phyloP scores from a whole-genome alignment of 169 alveolate genomes.

The Cryptosporidium sp. region DNA sequence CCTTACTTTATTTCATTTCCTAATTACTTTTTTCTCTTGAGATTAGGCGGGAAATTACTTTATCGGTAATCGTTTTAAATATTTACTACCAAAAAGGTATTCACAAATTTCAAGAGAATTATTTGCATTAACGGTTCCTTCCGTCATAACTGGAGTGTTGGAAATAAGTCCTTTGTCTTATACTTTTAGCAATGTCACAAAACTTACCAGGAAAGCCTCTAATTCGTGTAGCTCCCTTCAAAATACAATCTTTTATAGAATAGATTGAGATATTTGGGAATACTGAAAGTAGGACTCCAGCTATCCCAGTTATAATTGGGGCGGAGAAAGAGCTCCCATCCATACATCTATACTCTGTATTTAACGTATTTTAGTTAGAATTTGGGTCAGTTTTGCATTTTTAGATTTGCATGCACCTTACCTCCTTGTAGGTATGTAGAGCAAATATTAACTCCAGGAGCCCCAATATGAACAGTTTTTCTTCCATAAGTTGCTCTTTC shows the following conservation, averaged over 20 bases:
- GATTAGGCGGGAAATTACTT: constrained; percentile 51
- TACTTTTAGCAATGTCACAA: neutral
- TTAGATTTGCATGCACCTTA: constrained; percentile 26
- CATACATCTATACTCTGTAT: constrained; percentile 76
- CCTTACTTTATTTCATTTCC: neutral
- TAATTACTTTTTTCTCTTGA: neutral
- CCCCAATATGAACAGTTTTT: constrained; percentile 62
- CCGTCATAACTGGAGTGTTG: constrained; percentile 29
- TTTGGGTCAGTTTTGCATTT: neutral
- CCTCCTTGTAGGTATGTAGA: constrained; percentile 61
- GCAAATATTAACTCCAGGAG: constrained; percentile 74
- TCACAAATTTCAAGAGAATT: constrained; percentile 68
- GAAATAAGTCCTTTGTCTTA: neutral
- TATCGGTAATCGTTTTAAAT: constrained; percentile 17
- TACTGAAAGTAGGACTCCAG: constrained; percentile 79
- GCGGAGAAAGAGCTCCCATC: constrained; percentile 82
- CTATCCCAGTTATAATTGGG: constrained; percentile 82
- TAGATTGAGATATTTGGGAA: constrained; percentile 77
- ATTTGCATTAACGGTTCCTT: constrained; percentile 51
- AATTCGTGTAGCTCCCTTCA: constrained; percentile 76
- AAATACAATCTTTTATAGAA: constrained; percentile 76
- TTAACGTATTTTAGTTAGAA: neutral
- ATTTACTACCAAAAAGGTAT: constrained; percentile 5
- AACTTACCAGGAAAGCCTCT: constrained; percentile 75
- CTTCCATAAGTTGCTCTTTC: constrained; percentile 73